phyloP scores from a whole-genome alignment of 2,329 filamentous ascomycete genomes.

The Fusarium foetens region DNA sequence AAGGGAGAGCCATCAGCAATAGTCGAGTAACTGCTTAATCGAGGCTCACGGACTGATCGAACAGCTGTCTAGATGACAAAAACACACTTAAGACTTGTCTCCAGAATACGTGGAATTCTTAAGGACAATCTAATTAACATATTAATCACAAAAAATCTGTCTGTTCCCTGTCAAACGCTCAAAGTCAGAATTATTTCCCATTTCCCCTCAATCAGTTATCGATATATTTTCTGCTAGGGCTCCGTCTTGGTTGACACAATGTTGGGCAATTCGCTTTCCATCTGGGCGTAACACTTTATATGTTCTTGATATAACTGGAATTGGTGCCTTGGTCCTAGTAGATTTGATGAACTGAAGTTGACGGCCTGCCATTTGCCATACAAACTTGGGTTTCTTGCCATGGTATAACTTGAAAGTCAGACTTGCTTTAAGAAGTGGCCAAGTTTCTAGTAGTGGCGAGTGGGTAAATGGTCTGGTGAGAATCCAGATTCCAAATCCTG shows the following conservation, averaged over 20 bases:
- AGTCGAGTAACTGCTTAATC: too few species aligned
- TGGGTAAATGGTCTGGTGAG: not conserved
- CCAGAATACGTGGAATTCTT: too few species aligned
- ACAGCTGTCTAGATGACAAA: too few species aligned
- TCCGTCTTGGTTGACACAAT: not conserved
- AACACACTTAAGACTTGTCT: too few species aligned
- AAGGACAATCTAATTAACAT: too few species aligned
- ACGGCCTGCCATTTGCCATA: not conserved
- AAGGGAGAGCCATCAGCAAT: too few species aligned
- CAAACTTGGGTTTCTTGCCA: not conserved
- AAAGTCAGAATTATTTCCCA: too few species aligned
- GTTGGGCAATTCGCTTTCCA: not conserved
- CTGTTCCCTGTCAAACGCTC: too few species aligned
- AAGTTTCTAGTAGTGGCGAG: not conserved
- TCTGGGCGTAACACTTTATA: not conserved
- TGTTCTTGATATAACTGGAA: not conserved
- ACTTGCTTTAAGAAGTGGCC: slow-evolving; percentile 2
- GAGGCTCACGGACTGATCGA: too few species aligned
- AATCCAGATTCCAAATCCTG: not conserved
- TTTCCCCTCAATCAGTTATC: too few species aligned
- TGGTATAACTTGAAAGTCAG: not conserved
- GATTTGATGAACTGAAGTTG: slow-evolving; percentile 6
- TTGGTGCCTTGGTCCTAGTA: not conserved
- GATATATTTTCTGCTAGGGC: too few species aligned
- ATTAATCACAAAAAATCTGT: too few species aligned